A percentile compares a stretch with the other conserved stretches of the same genome.
phyloP scores from a whole-genome alignment of 2,329 filamentous ascomycete species.

The Chaetomium strumarium region DNA sequence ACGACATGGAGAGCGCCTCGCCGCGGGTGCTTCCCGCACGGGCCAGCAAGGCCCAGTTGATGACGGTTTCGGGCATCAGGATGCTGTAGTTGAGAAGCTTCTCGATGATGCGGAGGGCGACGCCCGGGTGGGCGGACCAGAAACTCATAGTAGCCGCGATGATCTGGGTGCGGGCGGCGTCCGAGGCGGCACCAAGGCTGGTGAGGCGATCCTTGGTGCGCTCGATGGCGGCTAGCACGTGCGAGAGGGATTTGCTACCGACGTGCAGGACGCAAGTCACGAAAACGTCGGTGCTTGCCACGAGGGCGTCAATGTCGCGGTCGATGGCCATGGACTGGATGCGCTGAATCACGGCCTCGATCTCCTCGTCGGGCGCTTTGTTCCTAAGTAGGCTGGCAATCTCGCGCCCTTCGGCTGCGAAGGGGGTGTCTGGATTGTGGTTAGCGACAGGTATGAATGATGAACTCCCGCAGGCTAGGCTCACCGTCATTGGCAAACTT shows the following conservation, averaged over 20 bases:
- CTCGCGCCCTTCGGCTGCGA: slow-evolving; percentile 76
- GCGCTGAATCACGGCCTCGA: slow-evolving; percentile 71
- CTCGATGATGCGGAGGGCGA: slow-evolving; percentile 88
- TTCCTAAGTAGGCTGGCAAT: slow-evolving; percentile 72
- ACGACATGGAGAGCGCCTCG: slow-evolving; percentile 62
- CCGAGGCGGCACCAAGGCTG: slow-evolving; percentile 67
- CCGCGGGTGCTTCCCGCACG: slow-evolving; percentile 50
- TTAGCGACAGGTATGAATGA: not conserved
- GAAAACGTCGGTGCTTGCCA: slow-evolving; percentile 88
- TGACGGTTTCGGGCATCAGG: slow-evolving; percentile 74
- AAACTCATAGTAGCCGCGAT: slow-evolving; percentile 86
- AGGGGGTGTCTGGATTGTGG: slow-evolving; percentile 59
- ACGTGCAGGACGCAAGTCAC: slow-evolving; percentile 90
- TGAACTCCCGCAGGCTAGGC: slow-evolving; percentile 28
- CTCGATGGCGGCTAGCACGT: slow-evolving; percentile 93
- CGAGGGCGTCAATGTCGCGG: slow-evolving; percentile 67
- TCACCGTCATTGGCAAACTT: slow-evolving; percentile 75
- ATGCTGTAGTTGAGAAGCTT: slow-evolving; percentile 98
- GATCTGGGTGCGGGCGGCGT: slow-evolving; percentile 77
- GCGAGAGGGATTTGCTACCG: slow-evolving; percentile 91
- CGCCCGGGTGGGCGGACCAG: slow-evolving; percentile 87
- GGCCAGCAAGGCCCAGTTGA: slow-evolving; percentile 77
- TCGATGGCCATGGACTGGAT: slow-evolving; percentile 76
- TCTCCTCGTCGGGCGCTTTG: slow-evolving; percentile 79
- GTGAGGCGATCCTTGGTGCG: slow-evolving; percentile 85